A percentile compares a stretch with the other conserved stretches of the same genome.
Conservation (phyloP, 345 rosid species). For the Euphorbia peplus region DNA sequence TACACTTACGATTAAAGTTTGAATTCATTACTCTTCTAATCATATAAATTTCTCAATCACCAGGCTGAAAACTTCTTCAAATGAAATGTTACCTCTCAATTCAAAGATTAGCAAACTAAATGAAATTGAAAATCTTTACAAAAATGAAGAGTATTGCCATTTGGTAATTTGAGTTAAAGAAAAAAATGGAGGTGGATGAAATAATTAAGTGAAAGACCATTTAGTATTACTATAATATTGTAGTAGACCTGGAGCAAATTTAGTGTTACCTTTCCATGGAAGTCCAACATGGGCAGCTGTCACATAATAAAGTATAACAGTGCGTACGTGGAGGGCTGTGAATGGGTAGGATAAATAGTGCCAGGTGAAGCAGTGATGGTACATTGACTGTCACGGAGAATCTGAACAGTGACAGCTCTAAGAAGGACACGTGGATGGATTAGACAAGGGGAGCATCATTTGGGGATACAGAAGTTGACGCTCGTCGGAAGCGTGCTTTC, state of each 20-base stretch:
- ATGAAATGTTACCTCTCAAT: no score
- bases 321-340: not conserved
- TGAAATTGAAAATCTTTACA: no score
- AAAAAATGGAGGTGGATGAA: not conserved
- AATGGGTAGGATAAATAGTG: constrained; percentile 4
- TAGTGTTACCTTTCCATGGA: constrained; percentile 8
- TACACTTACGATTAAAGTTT: no score
- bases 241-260: no score
- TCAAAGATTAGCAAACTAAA: no score
- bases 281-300: not conserved
- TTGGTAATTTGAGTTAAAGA: not conserved
- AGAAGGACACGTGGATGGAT: constrained; percentile 23
- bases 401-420: constrained; percentile 21
- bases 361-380: constrained; percentile 15
- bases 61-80: no score
- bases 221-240: not conserved
- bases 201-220: not conserved
- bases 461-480: constrained; percentile 4
- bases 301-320: not conserved
- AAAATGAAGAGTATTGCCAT: not conserved
- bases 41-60: no score
- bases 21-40: no score
- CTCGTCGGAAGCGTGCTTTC: constrained; percentile 32
- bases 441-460: constrained; percentile 18
- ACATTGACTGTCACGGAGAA: not conserved